These are phyloP conservation scores for Aspergillus quadrilineatus DNA, from an alignment of 2,329 filamentous ascomycete species.

Conservation along the genomic window DNA sequence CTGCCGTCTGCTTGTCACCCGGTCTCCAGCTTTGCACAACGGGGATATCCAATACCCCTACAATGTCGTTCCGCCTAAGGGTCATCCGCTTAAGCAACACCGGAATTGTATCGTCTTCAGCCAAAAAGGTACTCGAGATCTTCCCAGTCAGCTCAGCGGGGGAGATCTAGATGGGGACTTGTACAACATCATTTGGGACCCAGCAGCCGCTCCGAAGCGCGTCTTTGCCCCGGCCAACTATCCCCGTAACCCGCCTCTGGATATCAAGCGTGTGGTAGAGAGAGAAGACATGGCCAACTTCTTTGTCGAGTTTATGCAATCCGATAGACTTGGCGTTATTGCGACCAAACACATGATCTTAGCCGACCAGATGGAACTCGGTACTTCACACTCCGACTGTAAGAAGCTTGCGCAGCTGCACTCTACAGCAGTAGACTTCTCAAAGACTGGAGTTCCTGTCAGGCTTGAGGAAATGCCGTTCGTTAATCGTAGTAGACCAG, in stretches of 20 bases:
- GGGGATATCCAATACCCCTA: constrained; percentile 71
- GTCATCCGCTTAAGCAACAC: constrained; percentile 62
- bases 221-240: constrained; percentile 68
- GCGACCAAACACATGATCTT: constrained; percentile 63
- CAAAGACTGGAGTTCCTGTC: constrained; percentile 67
- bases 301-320: constrained; percentile 75
- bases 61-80: constrained; percentile 58
- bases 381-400: constrained; percentile 56
- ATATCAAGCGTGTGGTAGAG: constrained; percentile 62
- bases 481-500: constrained; percentile 46
- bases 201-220: constrained; percentile 41
- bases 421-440: constrained; percentile 72
- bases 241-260: constrained; percentile 54
- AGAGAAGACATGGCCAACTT: constrained; percentile 71
- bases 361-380: constrained; percentile 56
- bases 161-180: constrained; percentile 83
- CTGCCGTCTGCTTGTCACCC: constrained; percentile 61
- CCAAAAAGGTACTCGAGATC: constrained; percentile 66
- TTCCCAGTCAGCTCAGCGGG: constrained; percentile 75
- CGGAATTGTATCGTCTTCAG: constrained; percentile 79
- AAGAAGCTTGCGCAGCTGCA: constrained; percentile 60
- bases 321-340: constrained; percentile 65
- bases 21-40: constrained; percentile 78
- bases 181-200: constrained; percentile 77
- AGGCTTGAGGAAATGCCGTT: constrained; percentile 47